Conservation (phyloP, 2,329 filamentous ascomycete genomes). For the Fusarium albosuccineum region DNA sequence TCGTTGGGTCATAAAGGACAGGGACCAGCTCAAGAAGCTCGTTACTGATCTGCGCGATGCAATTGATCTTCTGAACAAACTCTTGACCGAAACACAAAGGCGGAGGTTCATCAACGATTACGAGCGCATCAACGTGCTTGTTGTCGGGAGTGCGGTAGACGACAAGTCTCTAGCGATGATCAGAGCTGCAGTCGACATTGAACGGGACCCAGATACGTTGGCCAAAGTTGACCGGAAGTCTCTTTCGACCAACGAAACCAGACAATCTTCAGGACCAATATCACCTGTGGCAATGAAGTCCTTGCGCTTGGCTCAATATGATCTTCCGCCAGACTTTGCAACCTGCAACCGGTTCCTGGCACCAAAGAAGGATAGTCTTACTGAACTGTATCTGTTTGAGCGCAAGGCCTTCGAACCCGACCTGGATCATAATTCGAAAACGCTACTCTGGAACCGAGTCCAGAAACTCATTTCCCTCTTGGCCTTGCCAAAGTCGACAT, state of each 20-base stretch:
- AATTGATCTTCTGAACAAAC: conserved; percentile 8
- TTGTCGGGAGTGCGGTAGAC: conserved; percentile 1
- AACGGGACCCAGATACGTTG: neutral
- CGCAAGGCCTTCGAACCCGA: conserved; percentile 1
- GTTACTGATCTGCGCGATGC: conserved; percentile 1
- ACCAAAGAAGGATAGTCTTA: neutral
- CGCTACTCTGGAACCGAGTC: conserved; percentile 7
- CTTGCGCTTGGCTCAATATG: neutral
- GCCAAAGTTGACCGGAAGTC: conserved; percentile 6
- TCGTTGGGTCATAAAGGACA: conserved; percentile 6
- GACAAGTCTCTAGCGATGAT: neutral
- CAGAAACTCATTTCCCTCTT: conserved; percentile 4
- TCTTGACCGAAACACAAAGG: conserved; percentile 10
- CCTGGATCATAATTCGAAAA: neutral
- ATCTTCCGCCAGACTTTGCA: neutral
- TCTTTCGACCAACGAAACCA: neutral
- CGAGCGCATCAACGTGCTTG: conserved; percentile 4
- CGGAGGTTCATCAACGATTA: neutral
- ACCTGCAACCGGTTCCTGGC: neutral
- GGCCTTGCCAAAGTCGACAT: neutral
- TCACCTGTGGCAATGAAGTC: conserved; percentile 1
- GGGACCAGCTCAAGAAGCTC: conserved; percentile 1
- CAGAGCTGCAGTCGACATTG: neutral
- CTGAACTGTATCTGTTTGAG: neutral
- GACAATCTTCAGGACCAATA: neutral